These are phyloP conservation scores for Vitis hybrid DNA, from an alignment of 177 flowering plant genomes.

Conservation along the genomic window DNA sequence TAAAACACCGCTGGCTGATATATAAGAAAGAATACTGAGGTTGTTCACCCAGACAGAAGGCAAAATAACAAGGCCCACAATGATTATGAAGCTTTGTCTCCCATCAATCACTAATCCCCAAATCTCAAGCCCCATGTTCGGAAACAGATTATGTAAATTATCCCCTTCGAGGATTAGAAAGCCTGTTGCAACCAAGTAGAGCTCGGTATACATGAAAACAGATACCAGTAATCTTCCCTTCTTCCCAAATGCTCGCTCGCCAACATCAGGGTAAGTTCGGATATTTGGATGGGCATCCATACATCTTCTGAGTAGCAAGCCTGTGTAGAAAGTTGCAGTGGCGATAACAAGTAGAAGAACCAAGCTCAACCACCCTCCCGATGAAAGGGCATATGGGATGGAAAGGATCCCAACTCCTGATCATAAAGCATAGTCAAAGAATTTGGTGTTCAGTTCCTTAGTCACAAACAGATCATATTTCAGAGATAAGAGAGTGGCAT, in stretches of 20 bases:
- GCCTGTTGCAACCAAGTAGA: slow-evolving; percentile 49
- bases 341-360: slow-evolving; percentile 40
- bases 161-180: slow-evolving; percentile 62
- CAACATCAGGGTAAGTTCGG: slow-evolving; percentile 56
- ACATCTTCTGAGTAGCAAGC: slow-evolving; percentile 44
- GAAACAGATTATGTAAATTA: slow-evolving; percentile 48
- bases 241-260: slow-evolving; percentile 53
- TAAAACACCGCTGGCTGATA: slow-evolving; percentile 66
- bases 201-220: slow-evolving; percentile 38
- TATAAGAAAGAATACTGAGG: slow-evolving; percentile 52
- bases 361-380: slow-evolving; percentile 65
- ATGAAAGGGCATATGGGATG: slow-evolving; percentile 52
- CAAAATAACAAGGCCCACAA: slow-evolving; percentile 45
- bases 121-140: slow-evolving; percentile 27
- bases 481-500: no score
- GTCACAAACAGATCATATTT: no score
- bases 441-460: not conserved
- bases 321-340: slow-evolving; percentile 39
- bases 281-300: slow-evolving; percentile 50
- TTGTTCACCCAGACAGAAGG: slow-evolving; percentile 56
- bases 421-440: not conserved
- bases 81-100: slow-evolving; percentile 35
- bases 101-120: slow-evolving; percentile 39
- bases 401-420: slow-evolving; percentile 66
- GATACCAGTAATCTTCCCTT: slow-evolving; percentile 38